phyloP scores from a whole-genome alignment of 2,329 filamentous ascomycete genomes.

The Monilinia vaccinii-corymbosi region DNA sequence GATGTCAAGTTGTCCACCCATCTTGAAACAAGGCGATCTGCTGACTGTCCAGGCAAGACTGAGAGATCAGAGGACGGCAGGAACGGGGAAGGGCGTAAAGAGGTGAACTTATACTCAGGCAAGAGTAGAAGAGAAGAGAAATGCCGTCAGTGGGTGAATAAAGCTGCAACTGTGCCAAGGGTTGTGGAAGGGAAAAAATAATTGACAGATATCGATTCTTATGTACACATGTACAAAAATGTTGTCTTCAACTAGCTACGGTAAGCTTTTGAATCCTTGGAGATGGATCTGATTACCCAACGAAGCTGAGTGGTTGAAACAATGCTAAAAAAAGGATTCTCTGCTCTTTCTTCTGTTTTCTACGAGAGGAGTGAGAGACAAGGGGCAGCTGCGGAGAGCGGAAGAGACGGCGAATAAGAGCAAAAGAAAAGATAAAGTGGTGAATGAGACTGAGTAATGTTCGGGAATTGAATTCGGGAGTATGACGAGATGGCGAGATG shows the following conservation, averaged over 20 bases:
- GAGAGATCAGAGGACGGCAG: no score
- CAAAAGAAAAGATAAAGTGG: background rate
- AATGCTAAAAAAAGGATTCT: background rate
- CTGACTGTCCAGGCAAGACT: background rate
- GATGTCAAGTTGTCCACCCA: constrained; percentile 90
- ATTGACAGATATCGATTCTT: constrained; percentile 1
- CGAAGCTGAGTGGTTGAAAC: background rate
- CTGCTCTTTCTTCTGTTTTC: background rate
- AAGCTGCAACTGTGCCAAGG: background rate
- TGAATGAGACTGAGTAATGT: background rate
- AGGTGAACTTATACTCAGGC: background rate
- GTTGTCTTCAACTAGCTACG: background rate
- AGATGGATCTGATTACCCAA: background rate
- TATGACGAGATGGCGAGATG: background rate
- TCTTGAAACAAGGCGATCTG: background rate
- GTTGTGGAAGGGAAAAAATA: background rate
- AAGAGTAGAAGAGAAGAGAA: constrained; percentile 19
- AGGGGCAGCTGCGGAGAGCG: background rate
- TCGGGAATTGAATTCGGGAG: background rate
- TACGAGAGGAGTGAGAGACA: background rate
- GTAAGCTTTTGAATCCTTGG: background rate
- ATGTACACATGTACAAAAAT: constrained; percentile 10
- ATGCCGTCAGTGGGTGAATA: background rate
- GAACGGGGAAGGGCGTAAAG: background rate
- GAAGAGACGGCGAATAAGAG: no score